Evolutionary conservation across 2,329 filamentous ascomycete species (phyloP), one percentile per base, ranked within the genome.

Genomic region (Botrytis galanthina): DNA sequence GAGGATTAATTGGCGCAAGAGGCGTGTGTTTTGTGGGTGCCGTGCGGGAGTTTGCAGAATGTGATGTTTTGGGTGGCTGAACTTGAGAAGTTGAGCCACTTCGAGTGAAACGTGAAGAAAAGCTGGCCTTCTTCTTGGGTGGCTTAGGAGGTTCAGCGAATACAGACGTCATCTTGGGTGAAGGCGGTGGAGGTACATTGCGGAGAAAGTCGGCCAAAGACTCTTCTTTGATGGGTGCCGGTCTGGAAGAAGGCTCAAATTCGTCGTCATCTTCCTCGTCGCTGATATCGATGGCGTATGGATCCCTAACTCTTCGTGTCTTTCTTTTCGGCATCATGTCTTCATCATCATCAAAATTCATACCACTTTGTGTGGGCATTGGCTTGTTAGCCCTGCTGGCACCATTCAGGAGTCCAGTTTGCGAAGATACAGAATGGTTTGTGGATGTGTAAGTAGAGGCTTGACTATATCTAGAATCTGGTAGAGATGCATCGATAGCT

Each of bases 221-320:
- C 82, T 94, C 91, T 79, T 92, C 89, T 46, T 72, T 72, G 26
- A 77, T 78, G 1, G 78, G 76, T 51, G 77, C 76, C 35, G 76
- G 74, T 57, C 73, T 77, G 16, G 73, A 73, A 1, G 70, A 42
- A n/a, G 70, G 71, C 37, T 80, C 76, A n/a, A 78, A 76, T 9
- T 82, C 80, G 46, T 82, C 80, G 16, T 82, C 80, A 29, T 60
- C 62, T 67, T 82, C 82, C 48, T 83, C 82, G 62, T 83, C 81
- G 20, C 91, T 92, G 44, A 90, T 85, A 79, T 98, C 95, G 76
- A 98, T 93, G n/a, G 94, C 93, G 77, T 98, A 98, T 0, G 95
- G 96, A 79, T 99, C 96, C 73, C 89, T 92, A 70, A 94, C 89
- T 42, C 93, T 90, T 63, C 91, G 89, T 62, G 91, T 93, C 79